Percentiles rank a stretch among this genome's conserved stretches.
Evolutionary conservation across 2,329 filamentous ascomycete species (phyloP).

Genomic region (Nothopassalora personata): DNA sequence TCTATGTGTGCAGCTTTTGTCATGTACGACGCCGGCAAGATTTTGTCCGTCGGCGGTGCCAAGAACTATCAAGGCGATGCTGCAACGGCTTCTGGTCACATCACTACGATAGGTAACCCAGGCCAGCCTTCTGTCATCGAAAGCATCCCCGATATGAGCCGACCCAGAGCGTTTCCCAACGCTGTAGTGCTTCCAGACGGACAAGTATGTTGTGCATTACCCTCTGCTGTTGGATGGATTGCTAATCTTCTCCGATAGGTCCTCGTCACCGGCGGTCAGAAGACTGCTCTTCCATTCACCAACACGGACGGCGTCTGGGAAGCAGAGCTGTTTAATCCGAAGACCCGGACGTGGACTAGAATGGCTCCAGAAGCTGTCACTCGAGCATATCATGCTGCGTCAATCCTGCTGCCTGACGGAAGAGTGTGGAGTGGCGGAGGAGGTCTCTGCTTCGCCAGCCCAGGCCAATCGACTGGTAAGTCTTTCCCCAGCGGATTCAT

Average conservation of each 20-base stretch:
- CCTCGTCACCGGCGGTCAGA: slow-evolving; percentile 32
- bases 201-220: slow-evolving; percentile 4
- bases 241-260: slow-evolving; percentile 9
- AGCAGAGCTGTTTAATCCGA: slow-evolving; percentile 22
- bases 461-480: background rate
- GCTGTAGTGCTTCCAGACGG: slow-evolving; percentile 33
- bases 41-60: slow-evolving; percentile 49
- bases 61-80: slow-evolving; percentile 42
- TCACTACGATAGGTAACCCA: slow-evolving; percentile 44
- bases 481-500: background rate
- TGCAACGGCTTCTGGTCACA: slow-evolving; percentile 43
- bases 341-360: slow-evolving; percentile 14
- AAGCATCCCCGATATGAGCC: slow-evolving; percentile 26
- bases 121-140: slow-evolving; percentile 17
- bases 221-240: background rate
- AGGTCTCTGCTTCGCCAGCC: slow-evolving; percentile 43
- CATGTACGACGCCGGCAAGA: slow-evolving; percentile 57
- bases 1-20: slow-evolving; percentile 51
- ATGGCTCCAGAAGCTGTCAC: slow-evolving; percentile 32
- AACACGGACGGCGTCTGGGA: slow-evolving; percentile 18
- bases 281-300: slow-evolving; percentile 15
- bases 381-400: slow-evolving; percentile 48
- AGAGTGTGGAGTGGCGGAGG: slow-evolving; percentile 50
- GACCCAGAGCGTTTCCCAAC: slow-evolving; percentile 27
- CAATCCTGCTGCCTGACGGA: slow-evolving; percentile 47